Base-by-base conservation (phyloP, 148 eudicot species). In the Camellia sinensis region DNA sequence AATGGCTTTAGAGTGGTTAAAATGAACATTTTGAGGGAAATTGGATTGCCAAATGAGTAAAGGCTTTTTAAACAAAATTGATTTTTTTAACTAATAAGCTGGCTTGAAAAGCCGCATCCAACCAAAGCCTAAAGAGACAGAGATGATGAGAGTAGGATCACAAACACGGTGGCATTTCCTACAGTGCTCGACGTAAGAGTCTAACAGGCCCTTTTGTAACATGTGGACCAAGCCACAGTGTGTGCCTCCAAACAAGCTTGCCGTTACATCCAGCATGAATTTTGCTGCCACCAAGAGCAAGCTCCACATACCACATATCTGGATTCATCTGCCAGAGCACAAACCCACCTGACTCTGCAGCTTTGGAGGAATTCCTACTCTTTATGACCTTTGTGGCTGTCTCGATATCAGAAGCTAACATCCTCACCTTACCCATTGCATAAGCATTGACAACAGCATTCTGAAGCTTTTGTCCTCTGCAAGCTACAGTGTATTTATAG, bases 251-350 rank as follows among this genome's bases (percentile, higher is more conserved):
- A 5, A 93, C 95, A 13, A 93, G 86, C 85, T 89, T 87, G 52
- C 97, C 97, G 60, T 93, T 93, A 72, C 92, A 93, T 53, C 97
- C 97, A 40, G 97, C 97, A 75, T 89, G 97, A 85, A 93, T 94
- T 80, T 93, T 93, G 88, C 92, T 91, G 60, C 92, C 92, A 54
- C 95, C 94, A 65, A 93, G 91, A 8, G 95, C 94, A 66, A 93
- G 29, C 29, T 93, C 97, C 62, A 93, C 97, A 81, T 91, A 93
- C 97, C 97, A 93, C 97, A 93, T 91, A 64, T 90, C 93, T 0
- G 93, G 97, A 84, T 93, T 91, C 97, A 93, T 93, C 85, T 93
- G 97, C 97, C 97, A 91, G 13, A 93, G 85, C 71, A 93, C 93
- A 83, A 91, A 93, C 9, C 97, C 93, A 17, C 97, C 29, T 22